Evolutionary conservation across 768 basidiomycete species (phyloP).

Genomic region (Termitomyces sp.): DNA sequence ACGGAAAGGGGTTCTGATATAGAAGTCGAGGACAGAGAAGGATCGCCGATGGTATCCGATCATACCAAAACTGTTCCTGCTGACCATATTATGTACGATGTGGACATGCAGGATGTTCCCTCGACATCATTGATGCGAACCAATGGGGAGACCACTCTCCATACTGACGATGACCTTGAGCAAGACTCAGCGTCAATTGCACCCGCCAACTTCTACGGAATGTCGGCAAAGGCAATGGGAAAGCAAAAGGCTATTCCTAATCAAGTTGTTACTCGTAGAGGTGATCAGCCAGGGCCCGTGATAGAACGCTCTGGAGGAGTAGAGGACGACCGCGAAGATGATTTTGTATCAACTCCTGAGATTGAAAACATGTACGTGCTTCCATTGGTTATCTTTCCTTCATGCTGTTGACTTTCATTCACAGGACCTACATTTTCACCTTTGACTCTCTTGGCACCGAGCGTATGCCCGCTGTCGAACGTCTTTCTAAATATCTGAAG

Average conservation of each 20-base stretch:
- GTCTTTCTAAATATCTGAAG: conserved; percentile 63
- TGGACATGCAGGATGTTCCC: conserved; percentile 10
- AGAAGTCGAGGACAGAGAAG: conserved; percentile 13
- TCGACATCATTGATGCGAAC: background rate
- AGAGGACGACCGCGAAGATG: conserved; percentile 1
- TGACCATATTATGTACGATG: background rate
- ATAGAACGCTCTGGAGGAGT: background rate
- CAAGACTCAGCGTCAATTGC: background rate
- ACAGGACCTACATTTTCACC: conserved; percentile 78
- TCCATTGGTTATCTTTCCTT: background rate
- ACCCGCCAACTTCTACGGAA: conserved; percentile 10
- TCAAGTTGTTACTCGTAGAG: background rate
- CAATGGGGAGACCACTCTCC: background rate
- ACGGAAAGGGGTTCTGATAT: conserved; percentile 4
- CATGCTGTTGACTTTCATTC: background rate
- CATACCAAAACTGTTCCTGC: background rate
- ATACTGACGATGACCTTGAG: background rate
- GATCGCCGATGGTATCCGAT: conserved; percentile 10
- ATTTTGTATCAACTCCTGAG: background rate
- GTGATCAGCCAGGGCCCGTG: background rate
- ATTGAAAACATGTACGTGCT: conserved; percentile 1
- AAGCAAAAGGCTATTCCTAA: conserved; percentile 18
- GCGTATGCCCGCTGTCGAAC: conserved; percentile 64
- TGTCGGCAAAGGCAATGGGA: conserved; percentile 8
- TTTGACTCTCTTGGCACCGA: conserved; percentile 82